Evolutionary conservation across 257 asterid species (phyloP).

Genomic region (Craterostigma plantagineum): DNA sequence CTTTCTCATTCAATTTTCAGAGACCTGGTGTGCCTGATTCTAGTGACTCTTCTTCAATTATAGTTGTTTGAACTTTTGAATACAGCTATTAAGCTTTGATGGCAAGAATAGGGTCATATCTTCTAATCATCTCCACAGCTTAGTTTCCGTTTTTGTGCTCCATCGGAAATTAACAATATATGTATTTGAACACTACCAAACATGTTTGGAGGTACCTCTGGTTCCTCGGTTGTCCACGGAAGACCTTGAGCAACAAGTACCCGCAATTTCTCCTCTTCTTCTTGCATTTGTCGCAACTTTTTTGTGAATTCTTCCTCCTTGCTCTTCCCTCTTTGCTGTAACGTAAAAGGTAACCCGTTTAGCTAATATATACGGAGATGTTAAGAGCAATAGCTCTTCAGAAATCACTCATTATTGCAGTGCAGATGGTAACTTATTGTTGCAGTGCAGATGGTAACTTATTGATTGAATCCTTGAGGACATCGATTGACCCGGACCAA

Average conservation of each 20-base stretch:
- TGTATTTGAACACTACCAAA: background rate
- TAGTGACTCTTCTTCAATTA: no score
- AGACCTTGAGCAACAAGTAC: slow-evolving; percentile 90
- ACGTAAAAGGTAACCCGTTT: background rate
- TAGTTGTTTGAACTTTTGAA: no score
- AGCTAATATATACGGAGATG: background rate
- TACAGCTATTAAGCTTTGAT: no score
- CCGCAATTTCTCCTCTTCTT: slow-evolving; percentile 68
- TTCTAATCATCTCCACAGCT: no score
- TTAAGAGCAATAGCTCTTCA: background rate
- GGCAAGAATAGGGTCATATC: no score
- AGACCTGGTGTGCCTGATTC: no score
- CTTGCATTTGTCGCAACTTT: slow-evolving; percentile 51
- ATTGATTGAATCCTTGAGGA: no score
- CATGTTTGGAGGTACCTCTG: slow-evolving; percentile 45
- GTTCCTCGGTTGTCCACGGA: slow-evolving; percentile 96
- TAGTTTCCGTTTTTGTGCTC: no score
- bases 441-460: no score
- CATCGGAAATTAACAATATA: no score
- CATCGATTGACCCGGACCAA: background rate
- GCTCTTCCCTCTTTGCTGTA: slow-evolving; percentile 73
- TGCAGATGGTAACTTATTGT: no score
- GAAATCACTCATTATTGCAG: background rate
- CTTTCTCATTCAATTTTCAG: no score
- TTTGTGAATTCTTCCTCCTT: slow-evolving; percentile 76